Evolutionary conservation across 202 grass and related monocot species (phyloP), one percentile per base, ranked within the genome.

Genomic region (Hordeum pubiflorum): DNA sequence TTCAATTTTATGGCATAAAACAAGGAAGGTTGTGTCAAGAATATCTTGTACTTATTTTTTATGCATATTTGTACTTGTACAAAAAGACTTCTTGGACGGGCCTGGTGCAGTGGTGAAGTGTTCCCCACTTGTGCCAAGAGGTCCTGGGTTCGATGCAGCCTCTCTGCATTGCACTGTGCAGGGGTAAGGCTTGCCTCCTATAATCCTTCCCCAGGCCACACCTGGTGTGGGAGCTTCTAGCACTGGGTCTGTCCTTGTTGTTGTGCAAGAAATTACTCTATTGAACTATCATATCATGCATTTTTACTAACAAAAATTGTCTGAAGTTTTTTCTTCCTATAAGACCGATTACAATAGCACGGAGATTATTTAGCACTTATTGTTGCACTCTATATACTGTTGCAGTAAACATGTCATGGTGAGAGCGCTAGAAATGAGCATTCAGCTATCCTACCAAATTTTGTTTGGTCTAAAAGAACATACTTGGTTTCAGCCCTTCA

Each of bases 401-500:
- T 58, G 29, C 39, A 77, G 61, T 63, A 84, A 27, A 62, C 27
- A 18, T 58, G 18, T 40, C 31, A 26, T 38, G 56, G 14, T 44
- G 70, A 2, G 33, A 26, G 59, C 18, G 64, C 58, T 50, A 62
- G 21, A 82, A 80, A 58, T 34, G 10, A 41, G 22, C 18, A 59
- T 58, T 86, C 78, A 81, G 37, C 74, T 68, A 68, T 68, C 18
- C 1, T 22, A 43, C 32, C 64, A 33, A 14, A 65, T 82, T 59
- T 12, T 17, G 46, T 17, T 48, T 77, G 34, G 27, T 40, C 36
- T 75, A 2, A 55, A 83, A 66, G 31, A 40, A 3, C 24, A 57
- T 63, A 20, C 17, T 38, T 50, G 10, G 29, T 69, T 22, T 68
- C 50, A 32, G 15, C 76, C 71, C 14, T 62, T 70, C 26, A 24